Evolutionary conservation across 495 filamentous ascomycete genomes (phyloP).

Genomic region (Tuber indicum): DNA sequence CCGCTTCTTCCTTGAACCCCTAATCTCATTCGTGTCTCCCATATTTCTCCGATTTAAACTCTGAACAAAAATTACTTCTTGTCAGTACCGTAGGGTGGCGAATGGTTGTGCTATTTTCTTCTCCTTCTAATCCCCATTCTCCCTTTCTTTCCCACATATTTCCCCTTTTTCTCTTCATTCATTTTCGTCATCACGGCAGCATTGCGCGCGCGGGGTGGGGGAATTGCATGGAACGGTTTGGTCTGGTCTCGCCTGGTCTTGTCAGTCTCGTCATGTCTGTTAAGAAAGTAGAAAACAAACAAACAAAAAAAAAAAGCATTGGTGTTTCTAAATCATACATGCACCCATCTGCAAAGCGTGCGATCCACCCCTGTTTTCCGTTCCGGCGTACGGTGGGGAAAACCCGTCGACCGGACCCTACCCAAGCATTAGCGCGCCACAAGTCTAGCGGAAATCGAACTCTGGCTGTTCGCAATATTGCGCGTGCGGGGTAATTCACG

Average conservation of each 20-base stretch:
- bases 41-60: neutral
- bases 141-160: neutral
- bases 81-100: neutral
- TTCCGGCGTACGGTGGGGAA: neutral
- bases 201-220: neutral
- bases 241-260: neutral
- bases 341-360: neutral
- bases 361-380: neutral
- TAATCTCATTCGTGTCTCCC: neutral
- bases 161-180: neutral
- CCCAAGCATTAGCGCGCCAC: neutral
- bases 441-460: neutral
- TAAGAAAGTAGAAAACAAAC: neutral
- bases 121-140: neutral
- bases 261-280: neutral
- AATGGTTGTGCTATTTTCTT: neutral
- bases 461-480: neutral
- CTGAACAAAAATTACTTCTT: constrained; percentile 4
- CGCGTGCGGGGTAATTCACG: neutral
- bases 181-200: neutral
- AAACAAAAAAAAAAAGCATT: neutral
- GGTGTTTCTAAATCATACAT: neutral
- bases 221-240: constrained; percentile 1
- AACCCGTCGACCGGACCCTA: neutral
- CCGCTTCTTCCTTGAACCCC: neutral